These are phyloP conservation scores for Jimgerdemannia lactiflua DNA, from an alignment of 192 early-diverging fungal genomes.

Conservation along the genomic window DNA sequence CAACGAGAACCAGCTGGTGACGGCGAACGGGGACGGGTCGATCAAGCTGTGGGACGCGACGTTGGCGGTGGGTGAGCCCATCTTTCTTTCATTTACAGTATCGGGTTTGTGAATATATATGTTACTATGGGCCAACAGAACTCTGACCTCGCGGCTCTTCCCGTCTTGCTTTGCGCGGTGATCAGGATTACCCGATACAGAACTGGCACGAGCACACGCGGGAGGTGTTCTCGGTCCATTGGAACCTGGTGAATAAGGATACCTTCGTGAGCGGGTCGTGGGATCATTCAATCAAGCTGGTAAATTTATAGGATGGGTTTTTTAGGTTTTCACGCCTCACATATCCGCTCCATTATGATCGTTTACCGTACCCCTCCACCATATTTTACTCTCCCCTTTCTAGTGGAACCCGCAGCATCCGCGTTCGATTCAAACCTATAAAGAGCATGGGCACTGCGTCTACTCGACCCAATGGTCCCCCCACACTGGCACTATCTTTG, in stretches of 20 bases:
- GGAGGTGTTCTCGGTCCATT: conserved; percentile 93
- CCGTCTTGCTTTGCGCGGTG: background rate
- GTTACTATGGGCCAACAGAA: background rate
- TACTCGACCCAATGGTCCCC: conserved; percentile 90
- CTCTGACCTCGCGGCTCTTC: no score
- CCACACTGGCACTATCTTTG: conserved; percentile 69
- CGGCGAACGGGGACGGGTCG: conserved; percentile 91
- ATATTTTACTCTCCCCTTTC: background rate
- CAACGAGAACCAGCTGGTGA: conserved; percentile 93
- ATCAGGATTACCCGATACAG: conserved; percentile 66
- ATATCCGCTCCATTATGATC: no score
- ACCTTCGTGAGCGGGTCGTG: conserved; percentile 90
- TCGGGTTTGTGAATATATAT: background rate
- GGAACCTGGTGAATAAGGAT: conserved; percentile 91
- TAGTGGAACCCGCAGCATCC: conserved; percentile 87
- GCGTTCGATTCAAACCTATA: conserved; percentile 77
- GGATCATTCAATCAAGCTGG: conserved; percentile 94
- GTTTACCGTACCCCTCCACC: no score
- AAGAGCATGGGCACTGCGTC: conserved; percentile 93
- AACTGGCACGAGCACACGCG: conserved; percentile 92
- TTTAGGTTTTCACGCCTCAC: background rate
- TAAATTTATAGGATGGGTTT: conserved; percentile 31
- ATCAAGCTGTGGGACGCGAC: conserved; percentile 94
- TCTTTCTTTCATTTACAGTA: background rate
- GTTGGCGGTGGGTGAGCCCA: conserved; percentile 59